phyloP scores from a whole-genome alignment of 257 asterid species.

The Fraxinus cuspidata region DNA sequence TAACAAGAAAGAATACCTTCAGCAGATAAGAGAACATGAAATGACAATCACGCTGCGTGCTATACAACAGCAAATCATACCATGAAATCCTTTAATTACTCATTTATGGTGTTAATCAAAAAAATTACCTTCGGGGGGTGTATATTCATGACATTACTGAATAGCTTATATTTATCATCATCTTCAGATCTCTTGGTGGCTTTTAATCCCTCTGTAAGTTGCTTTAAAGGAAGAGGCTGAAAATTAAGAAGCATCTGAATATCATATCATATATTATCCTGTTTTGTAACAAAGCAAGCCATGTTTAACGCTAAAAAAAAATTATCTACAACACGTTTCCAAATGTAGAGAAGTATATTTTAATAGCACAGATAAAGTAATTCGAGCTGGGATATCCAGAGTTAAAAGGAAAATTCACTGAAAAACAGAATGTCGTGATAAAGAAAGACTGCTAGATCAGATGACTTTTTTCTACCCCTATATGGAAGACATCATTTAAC shows the following conservation, averaged over 20 bases:
- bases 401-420: conserved; percentile 5
- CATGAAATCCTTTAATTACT: not conserved
- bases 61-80: conserved; percentile 11
- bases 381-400: not conserved
- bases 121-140: conserved; percentile 73
- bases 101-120: not conserved
- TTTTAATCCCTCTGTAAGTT: conserved; percentile 76
- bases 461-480: not conserved
- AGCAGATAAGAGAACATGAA: conserved; percentile 11
- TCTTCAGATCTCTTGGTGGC: conserved; percentile 60
- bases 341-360: conserved; percentile 6
- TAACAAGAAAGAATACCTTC: conserved; percentile 9
- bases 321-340: conserved; percentile 2
- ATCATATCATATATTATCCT: conserved; percentile 19
- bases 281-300: conserved; percentile 11
- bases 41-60: not conserved
- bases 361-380: conserved; percentile 13
- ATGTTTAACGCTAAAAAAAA: conserved; percentile 7
- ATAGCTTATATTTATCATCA: conserved; percentile 72
- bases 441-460: conserved; percentile 5
- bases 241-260: conserved; percentile 27
- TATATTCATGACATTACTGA: conserved; percentile 67
- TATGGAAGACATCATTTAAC: not conserved
- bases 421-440: not conserved
- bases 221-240: conserved; percentile 90